Conservation (phyloP, 345 rosid species). For the Lagerstroemia speciosa region DNA sequence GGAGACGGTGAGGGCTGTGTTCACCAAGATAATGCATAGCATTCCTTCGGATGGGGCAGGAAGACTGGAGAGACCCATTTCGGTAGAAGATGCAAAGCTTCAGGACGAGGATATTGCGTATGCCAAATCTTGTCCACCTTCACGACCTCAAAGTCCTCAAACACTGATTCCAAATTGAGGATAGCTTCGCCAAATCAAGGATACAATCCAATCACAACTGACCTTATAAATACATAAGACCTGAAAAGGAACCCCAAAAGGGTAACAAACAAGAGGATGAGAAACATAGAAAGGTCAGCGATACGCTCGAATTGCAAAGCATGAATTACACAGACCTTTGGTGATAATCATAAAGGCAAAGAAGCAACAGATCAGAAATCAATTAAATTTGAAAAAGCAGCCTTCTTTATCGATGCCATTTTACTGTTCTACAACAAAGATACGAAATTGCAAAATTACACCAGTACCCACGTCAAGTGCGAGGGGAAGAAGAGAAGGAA, state of each 20-base stretch:
- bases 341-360: too few relatives aligned
- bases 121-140: not conserved
- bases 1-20: conserved; percentile 80
- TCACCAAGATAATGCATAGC: conserved; percentile 59
- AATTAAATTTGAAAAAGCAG: not conserved
- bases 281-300: not conserved
- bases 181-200: not conserved
- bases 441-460: not conserved
- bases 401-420: not conserved
- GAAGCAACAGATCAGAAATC: not conserved
- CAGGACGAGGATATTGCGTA: not conserved
- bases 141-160: not conserved
- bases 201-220: not conserved
- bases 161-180: not conserved
- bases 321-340: too few relatives aligned
- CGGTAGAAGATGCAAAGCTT: not conserved
- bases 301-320: too few relatives aligned
- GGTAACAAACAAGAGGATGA: not conserved
- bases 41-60: conserved; percentile 94
- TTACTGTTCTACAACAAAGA: not conserved
- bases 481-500: not conserved
- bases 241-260: not conserved
- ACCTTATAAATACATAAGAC: not conserved
- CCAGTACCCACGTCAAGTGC: not conserved
- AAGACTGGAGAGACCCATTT: conserved; percentile 80